Conservation (phyloP, 345 rosid species). For the Geranium rotundifolium region DNA sequence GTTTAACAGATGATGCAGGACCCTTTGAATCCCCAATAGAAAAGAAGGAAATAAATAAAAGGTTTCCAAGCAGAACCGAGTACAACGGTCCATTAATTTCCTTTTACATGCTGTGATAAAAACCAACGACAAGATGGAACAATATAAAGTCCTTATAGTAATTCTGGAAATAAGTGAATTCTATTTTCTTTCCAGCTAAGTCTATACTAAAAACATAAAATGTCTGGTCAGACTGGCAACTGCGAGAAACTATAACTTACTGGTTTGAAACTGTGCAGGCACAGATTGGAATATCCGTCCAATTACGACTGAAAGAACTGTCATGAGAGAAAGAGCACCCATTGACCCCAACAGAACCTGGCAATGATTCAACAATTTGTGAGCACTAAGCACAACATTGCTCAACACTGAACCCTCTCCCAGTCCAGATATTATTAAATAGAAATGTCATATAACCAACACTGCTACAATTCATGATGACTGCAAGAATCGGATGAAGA, state of each 20-base stretch:
- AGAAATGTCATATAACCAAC: too few species aligned
- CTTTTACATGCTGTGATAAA: too few species aligned
- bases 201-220: too few species aligned
- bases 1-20: too few species aligned
- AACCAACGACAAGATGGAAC: too few species aligned
- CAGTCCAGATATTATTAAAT: too few species aligned
- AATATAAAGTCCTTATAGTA: neutral
- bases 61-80: too few species aligned
- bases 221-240: neutral
- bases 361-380: constrained; percentile 21
- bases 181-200: neutral
- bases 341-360: constrained; percentile 97
- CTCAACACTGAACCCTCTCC: neutral
- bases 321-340: constrained; percentile 95
- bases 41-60: too few species aligned
- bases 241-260: constrained; percentile 35
- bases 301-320: constrained; percentile 77
- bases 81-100: too few species aligned
- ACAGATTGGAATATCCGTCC: constrained; percentile 88
- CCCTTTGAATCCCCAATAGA: too few species aligned
- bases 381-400: neutral
- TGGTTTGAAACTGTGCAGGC: constrained; percentile 94
- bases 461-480: too few species aligned
- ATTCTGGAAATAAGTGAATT: neutral
- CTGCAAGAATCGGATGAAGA: too few species aligned